Evolutionary conservation across 257 asterid species (phyloP).

Genomic region (Nicotiana knightiana): DNA sequence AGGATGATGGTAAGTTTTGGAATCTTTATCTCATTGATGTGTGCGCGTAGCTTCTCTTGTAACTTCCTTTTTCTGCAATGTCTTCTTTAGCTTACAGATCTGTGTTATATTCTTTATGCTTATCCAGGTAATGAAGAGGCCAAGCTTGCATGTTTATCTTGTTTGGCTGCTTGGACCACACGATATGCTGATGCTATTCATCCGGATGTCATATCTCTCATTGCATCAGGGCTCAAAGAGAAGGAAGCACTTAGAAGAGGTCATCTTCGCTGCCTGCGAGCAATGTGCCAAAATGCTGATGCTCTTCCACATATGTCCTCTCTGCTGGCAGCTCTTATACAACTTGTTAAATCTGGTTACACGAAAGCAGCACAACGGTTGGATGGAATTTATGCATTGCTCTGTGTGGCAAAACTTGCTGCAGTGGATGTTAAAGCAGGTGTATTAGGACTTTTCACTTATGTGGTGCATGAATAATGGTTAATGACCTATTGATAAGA

Average conservation of each 20-base stretch:
- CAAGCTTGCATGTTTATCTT: slow-evolving; percentile 71
- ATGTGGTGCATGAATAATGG: slow-evolving; percentile 4
- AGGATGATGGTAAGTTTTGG: slow-evolving; percentile 77
- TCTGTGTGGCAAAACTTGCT: slow-evolving; percentile 69
- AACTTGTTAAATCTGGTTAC: slow-evolving; percentile 88
- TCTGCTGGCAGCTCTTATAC: slow-evolving; percentile 74
- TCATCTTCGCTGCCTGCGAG: slow-evolving; percentile 77
- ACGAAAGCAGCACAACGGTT: slow-evolving; percentile 87
- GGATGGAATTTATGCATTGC: slow-evolving; percentile 91
- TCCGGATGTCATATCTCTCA: slow-evolving; percentile 46
- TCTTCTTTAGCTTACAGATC: background rate
- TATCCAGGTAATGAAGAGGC: slow-evolving; percentile 93
- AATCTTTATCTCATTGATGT: slow-evolving; percentile 15
- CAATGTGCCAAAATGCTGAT: slow-evolving; percentile 63
- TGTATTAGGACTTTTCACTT: slow-evolving; percentile 20
- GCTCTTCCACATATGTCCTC: slow-evolving; percentile 72
- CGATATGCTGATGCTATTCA: slow-evolving; percentile 68
- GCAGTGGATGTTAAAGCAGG: slow-evolving; percentile 94
- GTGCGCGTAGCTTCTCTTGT: background rate
- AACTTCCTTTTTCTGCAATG: background rate
- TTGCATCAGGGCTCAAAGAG: slow-evolving; percentile 82
- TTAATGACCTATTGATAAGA: background rate
- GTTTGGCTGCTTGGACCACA: slow-evolving; percentile 77
- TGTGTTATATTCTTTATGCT: background rate
- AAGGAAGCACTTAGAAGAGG: slow-evolving; percentile 87